Base-by-base conservation (phyloP, 805 yeast species). In the Monosporozyma servazzii region DNA sequence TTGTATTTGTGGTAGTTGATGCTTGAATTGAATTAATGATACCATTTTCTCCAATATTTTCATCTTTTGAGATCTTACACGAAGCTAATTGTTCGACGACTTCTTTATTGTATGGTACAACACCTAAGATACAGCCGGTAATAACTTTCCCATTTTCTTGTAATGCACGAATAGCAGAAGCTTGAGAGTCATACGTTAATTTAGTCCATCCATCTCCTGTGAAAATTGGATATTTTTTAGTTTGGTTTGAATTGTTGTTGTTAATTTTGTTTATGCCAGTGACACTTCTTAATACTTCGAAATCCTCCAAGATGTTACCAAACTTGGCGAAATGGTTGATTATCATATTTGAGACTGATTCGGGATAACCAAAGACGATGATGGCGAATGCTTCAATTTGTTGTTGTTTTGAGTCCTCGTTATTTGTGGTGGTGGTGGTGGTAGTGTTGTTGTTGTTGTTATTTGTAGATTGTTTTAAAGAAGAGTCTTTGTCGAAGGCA, bases 171-270 rank as follows among this genome's bases (percentile, higher is more conserved):
- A 80, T 66, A 2, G 96, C 96, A 9, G 90, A 77, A 1, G 83
- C 72, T 7, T 85, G 78, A 53, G 82, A 83, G 52, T 81, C 84
- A 66, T 80, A 93, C 3, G 97, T 90, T 50, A 91, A 65, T 63
- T 89, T 86, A n/a, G 90, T 81, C 98, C 98, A 91, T 40, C 87
- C 82, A 45, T 81, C 78, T 1, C 98, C 98, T 11, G 90, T 77
- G 67, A 80, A 86, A 8, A 91, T 83, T 3, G 96, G 95, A 61
- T 71, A 65, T 57, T 68, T 73, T 53, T 66, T 69, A 6, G 45
- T 40, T 29, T 52, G 20, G 53, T 17, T 46, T 20, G 43, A 25
- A 30, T 5, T 36, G 11, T 43, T 48, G 27, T 15, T 33, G 3
- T 27, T 45, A 30, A 54, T 54, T 48, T 59, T 62, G 50, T 61